A percentile compares a stretch with the other conserved stretches of the same genome.
Evolutionary conservation across 768 basidiomycete species (phyloP).

Genomic region (Mycena indigotica): DNA sequence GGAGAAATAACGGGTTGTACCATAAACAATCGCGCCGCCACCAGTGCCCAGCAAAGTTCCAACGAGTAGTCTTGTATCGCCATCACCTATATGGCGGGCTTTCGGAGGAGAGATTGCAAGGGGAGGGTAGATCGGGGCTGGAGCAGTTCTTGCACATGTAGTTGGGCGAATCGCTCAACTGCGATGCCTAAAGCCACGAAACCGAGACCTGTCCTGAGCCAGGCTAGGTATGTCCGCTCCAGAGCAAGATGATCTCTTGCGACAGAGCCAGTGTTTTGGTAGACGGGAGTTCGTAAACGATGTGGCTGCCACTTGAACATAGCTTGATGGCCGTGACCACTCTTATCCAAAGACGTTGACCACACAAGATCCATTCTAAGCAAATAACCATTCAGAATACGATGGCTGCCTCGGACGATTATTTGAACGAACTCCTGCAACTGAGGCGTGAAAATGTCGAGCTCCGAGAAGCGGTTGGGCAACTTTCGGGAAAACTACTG

Average conservation of each 20-base stretch:
- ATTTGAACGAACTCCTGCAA: neutral
- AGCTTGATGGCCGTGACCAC: too few relatives aligned
- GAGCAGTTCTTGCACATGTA: too few relatives aligned
- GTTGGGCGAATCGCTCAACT: constrained; percentile 23
- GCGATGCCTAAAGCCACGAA: constrained; percentile 46
- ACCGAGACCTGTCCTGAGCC: constrained; percentile 45
- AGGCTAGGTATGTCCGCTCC: constrained; percentile 49
- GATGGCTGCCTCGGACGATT: too few relatives aligned
- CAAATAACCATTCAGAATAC: too few relatives aligned
- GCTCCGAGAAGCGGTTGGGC: neutral
- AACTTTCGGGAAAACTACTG: neutral
- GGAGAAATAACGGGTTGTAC: constrained; percentile 12
- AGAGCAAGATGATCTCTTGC: constrained; percentile 47
- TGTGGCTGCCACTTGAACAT: too few relatives aligned
- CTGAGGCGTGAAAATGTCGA: neutral
- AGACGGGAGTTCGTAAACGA: constrained; percentile 25
- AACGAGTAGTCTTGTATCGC: constrained; percentile 4
- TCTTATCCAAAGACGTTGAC: too few relatives aligned
- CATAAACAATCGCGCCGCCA: constrained; percentile 16
- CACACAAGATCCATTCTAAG: too few relatives aligned
- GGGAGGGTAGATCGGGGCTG: too few relatives aligned
- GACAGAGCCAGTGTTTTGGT: constrained; percentile 46
- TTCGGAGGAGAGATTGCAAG: too few relatives aligned
- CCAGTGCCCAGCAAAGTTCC: constrained; percentile 13
- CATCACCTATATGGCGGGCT: neutral